These are phyloP conservation scores for Colletotrichum sp. DNA, from an alignment of 2,329 filamentous ascomycete species.

Conservation along the genomic window DNA sequence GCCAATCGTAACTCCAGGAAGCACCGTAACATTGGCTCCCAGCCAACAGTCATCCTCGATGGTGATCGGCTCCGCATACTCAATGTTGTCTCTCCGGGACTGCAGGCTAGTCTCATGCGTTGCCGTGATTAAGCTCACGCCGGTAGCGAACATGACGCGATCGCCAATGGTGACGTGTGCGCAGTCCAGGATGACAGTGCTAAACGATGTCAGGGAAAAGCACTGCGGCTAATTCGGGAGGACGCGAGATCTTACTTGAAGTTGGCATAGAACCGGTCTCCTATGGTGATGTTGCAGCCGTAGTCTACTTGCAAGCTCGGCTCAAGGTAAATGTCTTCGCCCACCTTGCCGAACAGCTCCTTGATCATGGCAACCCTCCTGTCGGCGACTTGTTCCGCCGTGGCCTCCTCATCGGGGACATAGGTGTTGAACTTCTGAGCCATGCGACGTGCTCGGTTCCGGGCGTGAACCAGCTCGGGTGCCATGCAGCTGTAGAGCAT, in stretches of 20 bases:
- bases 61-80: conserved; percentile 52
- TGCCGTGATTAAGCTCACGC: background rate
- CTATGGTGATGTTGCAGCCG: conserved; percentile 68
- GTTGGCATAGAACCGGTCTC: conserved; percentile 68
- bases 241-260: conserved; percentile 44
- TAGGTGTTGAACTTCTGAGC: background rate
- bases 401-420: conserved; percentile 51
- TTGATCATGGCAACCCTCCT: conserved; percentile 51
- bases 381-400: conserved; percentile 39
- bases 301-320: conserved; percentile 69
- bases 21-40: conserved; percentile 23
- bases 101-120: conserved; percentile 58
- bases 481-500: conserved; percentile 60
- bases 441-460: conserved; percentile 36
- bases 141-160: background rate
- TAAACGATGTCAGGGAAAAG: background rate
- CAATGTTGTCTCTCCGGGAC: conserved; percentile 49
- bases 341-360: conserved; percentile 54
- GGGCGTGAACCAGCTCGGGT: conserved; percentile 53
- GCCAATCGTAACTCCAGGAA: conserved; percentile 45
- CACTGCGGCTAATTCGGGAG: no score
- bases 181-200: background rate
- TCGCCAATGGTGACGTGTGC: background rate
- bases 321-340: conserved; percentile 62
- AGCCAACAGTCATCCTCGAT: conserved; percentile 56